A percentile compares a stretch with the other conserved stretches of the same genome.
Conservation (phyloP, 2,329 filamentous ascomycete genomes). For the Phialophora expanda region DNA sequence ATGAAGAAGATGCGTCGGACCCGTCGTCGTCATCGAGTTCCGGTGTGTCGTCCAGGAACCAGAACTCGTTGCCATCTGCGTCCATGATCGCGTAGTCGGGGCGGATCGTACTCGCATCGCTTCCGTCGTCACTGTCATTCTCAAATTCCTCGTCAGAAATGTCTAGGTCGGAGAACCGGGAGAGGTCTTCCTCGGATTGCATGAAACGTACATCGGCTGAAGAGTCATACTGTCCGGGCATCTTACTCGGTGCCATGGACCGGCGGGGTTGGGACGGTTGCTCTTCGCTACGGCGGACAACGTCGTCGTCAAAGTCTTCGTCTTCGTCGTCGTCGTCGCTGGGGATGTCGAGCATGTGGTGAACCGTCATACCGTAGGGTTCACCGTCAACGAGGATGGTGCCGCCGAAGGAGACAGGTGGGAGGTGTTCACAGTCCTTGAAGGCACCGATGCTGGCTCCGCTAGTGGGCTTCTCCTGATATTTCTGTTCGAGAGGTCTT, state of each 20-base stretch:
- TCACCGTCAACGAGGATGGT: conserved; percentile 82
- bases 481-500: conserved; percentile 66
- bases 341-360: conserved; percentile 84
- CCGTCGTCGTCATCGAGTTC: conserved; percentile 52
- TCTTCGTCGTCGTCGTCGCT: conserved; percentile 62
- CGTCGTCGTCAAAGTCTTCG: conserved; percentile 47
- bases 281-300: conserved; percentile 41
- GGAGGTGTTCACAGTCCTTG: conserved; percentile 80
- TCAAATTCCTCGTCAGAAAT: conserved; percentile 57
- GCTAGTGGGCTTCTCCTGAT: conserved; percentile 78
- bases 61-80: conserved; percentile 50
- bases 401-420: conserved; percentile 89
- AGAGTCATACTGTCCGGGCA: conserved; percentile 39
- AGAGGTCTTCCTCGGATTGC: conserved; percentile 47
- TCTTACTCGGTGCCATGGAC: conserved; percentile 51
- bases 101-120: conserved; percentile 38
- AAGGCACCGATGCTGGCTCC: conserved; percentile 94
- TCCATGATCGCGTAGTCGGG: conserved; percentile 46
- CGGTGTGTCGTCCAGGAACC: conserved; percentile 52
- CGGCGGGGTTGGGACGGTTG: conserved; percentile 45
- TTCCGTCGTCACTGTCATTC: conserved; percentile 34
- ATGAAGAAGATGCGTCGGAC: conserved; percentile 52
- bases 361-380: conserved; percentile 92
- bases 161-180: conserved; percentile 54
- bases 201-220: conserved; percentile 46